These are phyloP conservation scores for Parsonsia alboflavescens DNA, from an alignment of 257 asterid species.

Conservation along the genomic window DNA sequence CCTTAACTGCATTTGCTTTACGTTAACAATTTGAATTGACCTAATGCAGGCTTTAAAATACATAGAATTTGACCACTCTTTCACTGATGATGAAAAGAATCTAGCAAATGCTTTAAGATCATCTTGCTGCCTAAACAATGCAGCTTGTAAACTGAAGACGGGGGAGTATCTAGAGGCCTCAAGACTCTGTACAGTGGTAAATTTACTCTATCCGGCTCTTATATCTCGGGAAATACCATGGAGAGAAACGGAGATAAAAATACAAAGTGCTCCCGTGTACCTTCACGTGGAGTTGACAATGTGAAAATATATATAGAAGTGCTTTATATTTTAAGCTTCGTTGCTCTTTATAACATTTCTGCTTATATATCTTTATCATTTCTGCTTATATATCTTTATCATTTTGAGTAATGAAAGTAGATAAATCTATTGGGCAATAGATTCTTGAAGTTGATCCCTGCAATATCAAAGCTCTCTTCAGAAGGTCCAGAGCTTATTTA, in stretches of 20 bases:
- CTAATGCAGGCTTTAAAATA: conserved; percentile 44
- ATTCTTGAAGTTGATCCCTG: conserved; percentile 41
- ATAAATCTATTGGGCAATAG: conserved; percentile 17
- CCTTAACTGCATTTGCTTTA: background rate
- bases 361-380: no score
- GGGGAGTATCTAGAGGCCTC: conserved; percentile 44
- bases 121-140: conserved; percentile 48
- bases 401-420: no score
- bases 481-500: conserved; percentile 52
- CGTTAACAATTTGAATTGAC: conserved; percentile 3
- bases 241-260: no score
- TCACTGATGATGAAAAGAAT: conserved; percentile 32
- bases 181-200: conserved; percentile 47
- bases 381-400: no score
- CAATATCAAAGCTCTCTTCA: conserved; percentile 49
- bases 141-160: conserved; percentile 53
- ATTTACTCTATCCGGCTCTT: background rate
- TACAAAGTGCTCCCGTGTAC: no score
- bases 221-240: no score
- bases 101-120: conserved; percentile 27
- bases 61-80: conserved; percentile 43
- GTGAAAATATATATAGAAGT: no score
- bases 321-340: no score
- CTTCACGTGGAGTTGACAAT: no score
- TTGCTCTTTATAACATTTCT: no score